These are phyloP conservation scores for Desmodesmus armatus DNA, from an alignment of 139 green algal species.

Conservation along the genomic window DNA sequence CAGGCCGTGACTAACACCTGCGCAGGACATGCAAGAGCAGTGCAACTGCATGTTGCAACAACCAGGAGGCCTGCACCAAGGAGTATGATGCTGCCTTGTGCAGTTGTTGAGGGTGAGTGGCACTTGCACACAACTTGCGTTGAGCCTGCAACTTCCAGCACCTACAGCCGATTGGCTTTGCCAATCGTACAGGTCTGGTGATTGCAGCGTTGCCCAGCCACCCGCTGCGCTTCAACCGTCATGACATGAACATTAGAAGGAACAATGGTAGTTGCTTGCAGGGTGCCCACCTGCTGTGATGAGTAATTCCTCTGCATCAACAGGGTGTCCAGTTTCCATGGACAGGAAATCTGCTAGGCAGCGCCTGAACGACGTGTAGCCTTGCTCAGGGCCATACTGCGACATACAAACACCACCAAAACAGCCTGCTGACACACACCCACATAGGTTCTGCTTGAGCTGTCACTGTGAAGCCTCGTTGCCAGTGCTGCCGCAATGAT, in stretches of 20 bases:
- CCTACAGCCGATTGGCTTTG: too few species aligned
- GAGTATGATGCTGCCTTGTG: neutral
- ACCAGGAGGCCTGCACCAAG: neutral
- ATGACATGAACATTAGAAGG: too few species aligned
- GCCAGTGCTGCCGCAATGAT: neutral
- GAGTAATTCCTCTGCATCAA: constrained; percentile 45
- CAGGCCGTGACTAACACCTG: constrained; percentile 61
- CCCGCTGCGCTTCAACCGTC: too few species aligned
- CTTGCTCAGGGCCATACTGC: constrained; percentile 52
- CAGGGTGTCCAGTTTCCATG: constrained; percentile 32
- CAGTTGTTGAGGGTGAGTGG: neutral
- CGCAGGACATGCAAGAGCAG: neutral
- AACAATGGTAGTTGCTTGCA: neutral
- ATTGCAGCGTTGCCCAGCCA: too few species aligned
- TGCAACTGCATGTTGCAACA: neutral
- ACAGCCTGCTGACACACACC: neutral
- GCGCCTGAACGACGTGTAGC: constrained; percentile 53
- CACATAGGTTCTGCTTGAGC: neutral
- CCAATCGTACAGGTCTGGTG: too few species aligned
- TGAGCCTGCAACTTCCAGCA: too few species aligned
- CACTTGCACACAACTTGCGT: neutral
- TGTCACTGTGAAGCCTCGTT: too few species aligned
- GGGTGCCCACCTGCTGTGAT: constrained; percentile 52
- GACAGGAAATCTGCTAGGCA: constrained; percentile 53
- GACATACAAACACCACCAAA: neutral